Conservation (phyloP, 108 stramenopile species). For the Nitzschia sp. region DNA sequence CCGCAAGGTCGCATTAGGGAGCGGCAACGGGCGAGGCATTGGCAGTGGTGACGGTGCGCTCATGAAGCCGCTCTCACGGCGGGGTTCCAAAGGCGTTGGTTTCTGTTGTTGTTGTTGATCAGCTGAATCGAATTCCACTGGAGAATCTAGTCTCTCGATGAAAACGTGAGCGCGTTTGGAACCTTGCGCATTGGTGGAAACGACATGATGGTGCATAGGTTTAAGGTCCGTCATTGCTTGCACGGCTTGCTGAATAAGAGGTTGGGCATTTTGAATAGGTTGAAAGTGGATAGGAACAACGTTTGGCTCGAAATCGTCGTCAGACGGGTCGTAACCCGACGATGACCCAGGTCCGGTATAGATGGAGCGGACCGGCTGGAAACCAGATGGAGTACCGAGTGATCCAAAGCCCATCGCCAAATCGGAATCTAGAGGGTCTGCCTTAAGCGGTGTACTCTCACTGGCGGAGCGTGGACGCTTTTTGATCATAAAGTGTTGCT, state of each 20-base stretch:
- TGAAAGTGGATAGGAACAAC: not conserved
- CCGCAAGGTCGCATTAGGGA: not conserved
- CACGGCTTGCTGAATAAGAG: conserved; percentile 68
- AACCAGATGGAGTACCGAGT: conserved; percentile 4
- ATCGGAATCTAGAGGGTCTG: conserved; percentile 6
- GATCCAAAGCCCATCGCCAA: conserved; percentile 20
- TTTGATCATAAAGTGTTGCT: conserved; percentile 79
- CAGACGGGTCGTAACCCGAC: not conserved
- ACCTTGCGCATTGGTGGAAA: conserved; percentile 38
- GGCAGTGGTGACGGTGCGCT: conserved; percentile 9
- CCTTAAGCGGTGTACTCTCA: not conserved
- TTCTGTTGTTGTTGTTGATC: not conserved
- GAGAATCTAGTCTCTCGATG: conserved; percentile 14
- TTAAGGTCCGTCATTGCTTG: conserved; percentile 50
- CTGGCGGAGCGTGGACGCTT: conserved; percentile 60
- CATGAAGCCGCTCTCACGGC: not conserved
- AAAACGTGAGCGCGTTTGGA: conserved; percentile 52
- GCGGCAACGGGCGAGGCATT: conserved; percentile 21
- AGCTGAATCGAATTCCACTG: conserved; percentile 4
- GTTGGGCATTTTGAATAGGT: conserved; percentile 32
- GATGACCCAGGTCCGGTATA: conserved; percentile 27
- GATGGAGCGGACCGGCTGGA: conserved; percentile 22
- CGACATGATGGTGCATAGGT: conserved; percentile 31
- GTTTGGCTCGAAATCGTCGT: conserved; percentile 4
- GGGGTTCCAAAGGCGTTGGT: not conserved